phyloP scores from a whole-genome alignment of 1,284 basidiomycete genomes.

The Agaricales sp. region DNA sequence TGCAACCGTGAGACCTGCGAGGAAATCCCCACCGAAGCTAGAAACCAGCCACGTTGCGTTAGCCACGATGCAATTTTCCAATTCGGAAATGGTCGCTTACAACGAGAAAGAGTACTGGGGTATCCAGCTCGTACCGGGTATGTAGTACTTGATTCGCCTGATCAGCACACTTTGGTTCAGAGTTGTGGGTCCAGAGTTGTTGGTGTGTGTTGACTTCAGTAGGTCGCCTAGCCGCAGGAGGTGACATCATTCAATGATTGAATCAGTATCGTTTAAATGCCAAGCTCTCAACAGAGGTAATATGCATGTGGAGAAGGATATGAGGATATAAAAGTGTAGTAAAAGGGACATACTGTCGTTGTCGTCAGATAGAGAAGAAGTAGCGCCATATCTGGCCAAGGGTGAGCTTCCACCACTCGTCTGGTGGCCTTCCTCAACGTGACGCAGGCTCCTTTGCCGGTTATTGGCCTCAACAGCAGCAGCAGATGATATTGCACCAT shows the following conservation, averaged over 20 bases:
- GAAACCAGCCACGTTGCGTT: constrained; percentile 8
- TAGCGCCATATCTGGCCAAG: background rate
- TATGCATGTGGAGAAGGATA: background rate
- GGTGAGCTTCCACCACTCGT: background rate
- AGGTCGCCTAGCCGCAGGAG: background rate
- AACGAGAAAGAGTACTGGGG: constrained; percentile 69
- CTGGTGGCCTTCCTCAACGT: background rate
- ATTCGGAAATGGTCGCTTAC: constrained; percentile 30
- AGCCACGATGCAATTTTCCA: background rate
- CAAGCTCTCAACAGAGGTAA: background rate
- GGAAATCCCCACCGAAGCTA: constrained; percentile 72
- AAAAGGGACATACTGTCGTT: background rate
- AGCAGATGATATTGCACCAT: background rate
- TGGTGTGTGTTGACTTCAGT: background rate
- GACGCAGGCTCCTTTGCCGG: background rate
- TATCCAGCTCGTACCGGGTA: constrained; percentile 72
- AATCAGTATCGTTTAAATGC: background rate
- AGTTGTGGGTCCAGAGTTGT: background rate
- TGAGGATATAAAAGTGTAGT: background rate
- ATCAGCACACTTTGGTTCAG: background rate
- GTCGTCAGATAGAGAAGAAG: background rate
- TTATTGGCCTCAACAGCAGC: background rate
- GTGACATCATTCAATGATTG: background rate
- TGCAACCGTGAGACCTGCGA: constrained; percentile 82
- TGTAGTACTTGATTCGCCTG: constrained; percentile 40